These are phyloP conservation scores for Candida pini DNA, from an alignment of 805 yeast species.

Conservation along the genomic window DNA sequence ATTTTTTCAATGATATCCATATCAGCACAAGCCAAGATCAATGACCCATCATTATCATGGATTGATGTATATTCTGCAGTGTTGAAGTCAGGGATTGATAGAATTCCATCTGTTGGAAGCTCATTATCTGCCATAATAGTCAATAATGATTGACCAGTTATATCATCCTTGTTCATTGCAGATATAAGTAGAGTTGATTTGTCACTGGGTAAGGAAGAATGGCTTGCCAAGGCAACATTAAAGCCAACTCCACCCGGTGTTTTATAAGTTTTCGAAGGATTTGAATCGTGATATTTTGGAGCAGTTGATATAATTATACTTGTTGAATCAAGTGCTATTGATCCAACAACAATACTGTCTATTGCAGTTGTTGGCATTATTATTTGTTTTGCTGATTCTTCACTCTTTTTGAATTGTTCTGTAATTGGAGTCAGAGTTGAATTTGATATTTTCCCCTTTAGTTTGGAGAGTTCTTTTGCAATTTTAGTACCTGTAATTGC, in stretches of 20 bases:
- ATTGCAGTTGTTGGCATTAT: no score
- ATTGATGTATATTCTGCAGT: slow-evolving; percentile 75
- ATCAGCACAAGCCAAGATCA: slow-evolving; percentile 76
- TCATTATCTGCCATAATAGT: slow-evolving; percentile 22
- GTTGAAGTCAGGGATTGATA: slow-evolving; percentile 13
- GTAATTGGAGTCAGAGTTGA: no score
- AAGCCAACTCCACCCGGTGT: slow-evolving; percentile 83
- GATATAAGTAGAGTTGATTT: slow-evolving; percentile 41
- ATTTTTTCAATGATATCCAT: slow-evolving; percentile 64
- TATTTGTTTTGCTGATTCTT: no score
- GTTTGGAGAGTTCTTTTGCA: slow-evolving; percentile 44
- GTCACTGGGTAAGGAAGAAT: slow-evolving; percentile 23
- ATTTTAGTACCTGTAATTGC: slow-evolving; percentile 64
- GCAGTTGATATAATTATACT: slow-evolving; percentile 34
- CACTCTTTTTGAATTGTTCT: no score
- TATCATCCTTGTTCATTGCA: slow-evolving; percentile 51
- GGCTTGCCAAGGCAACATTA: slow-evolving; percentile 66
- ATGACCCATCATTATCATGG: slow-evolving; percentile 55
- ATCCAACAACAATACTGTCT: no score
- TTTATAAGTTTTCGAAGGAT: slow-evolving; percentile 55
- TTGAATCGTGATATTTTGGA: slow-evolving; percentile 51
- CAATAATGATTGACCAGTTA: slow-evolving; percentile 40
- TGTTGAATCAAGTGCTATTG: slow-evolving; percentile 70
- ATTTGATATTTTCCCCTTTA: slow-evolving; percentile 29
- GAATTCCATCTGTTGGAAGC: slow-evolving; percentile 37